These are phyloP conservation scores for Vaccinium corymbosum DNA, from an alignment of 148 eudicot genomes.

Conservation along the genomic window DNA sequence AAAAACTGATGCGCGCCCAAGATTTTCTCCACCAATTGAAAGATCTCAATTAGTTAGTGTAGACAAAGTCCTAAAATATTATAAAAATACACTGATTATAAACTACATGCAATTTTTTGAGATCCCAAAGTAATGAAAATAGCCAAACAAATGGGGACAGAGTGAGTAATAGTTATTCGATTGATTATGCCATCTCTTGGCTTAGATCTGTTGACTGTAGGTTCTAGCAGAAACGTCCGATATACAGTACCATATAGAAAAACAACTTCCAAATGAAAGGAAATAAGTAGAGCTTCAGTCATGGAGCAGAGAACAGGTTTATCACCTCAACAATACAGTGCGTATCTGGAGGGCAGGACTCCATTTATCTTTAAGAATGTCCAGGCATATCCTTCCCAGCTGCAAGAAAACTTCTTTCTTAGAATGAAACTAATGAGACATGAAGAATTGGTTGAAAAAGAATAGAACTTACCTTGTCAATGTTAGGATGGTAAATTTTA, in stretches of 20 bases:
- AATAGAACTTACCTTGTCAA: constrained; percentile 66
- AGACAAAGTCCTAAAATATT: not conserved
- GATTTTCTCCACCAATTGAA: not conserved
- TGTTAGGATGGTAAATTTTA: constrained; percentile 96
- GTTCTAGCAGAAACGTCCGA: not conserved
- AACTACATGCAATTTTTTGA: not conserved
- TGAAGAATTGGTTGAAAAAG: not conserved
- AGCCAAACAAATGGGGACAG: not conserved
- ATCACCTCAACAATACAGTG: constrained; percentile 92
- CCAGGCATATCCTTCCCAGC: constrained; percentile 99
- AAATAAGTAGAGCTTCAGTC: not conserved
- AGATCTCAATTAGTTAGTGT: not conserved
- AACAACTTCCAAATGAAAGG: not conserved
- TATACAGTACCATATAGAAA: not conserved
- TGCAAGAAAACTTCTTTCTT: constrained; percentile 29
- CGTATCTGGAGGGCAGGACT: constrained; percentile 99
- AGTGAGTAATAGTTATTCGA: not conserved
- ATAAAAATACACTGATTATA: not conserved
- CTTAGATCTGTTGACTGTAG: not conserved
- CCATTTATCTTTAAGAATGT: constrained; percentile 98
- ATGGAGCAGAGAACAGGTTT: not conserved
- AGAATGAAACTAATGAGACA: not conserved
- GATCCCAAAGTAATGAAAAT: not conserved
- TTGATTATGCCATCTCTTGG: not conserved
- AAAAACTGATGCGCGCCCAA: not conserved